These are phyloP conservation scores for Stygiomarasmius scandens DNA, from an alignment of 1,284 basidiomycete species.

Conservation along the genomic window DNA sequence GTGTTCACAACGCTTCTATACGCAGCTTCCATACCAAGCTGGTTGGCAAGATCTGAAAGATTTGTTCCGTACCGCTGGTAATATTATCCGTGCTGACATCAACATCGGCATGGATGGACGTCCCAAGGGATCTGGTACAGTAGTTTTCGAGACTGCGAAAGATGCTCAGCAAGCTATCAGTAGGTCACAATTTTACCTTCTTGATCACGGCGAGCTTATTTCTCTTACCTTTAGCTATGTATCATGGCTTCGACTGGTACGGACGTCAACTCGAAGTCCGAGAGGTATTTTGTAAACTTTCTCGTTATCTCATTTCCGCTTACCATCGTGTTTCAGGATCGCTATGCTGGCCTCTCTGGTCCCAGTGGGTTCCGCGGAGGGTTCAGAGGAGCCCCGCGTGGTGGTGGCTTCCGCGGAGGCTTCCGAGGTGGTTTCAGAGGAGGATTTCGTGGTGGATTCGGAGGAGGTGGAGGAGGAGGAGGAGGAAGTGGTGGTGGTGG, in stretches of 20 bases:
- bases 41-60: constrained; percentile 5
- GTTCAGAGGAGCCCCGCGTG: constrained; percentile 22
- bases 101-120: constrained; percentile 90
- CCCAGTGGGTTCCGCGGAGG: constrained; percentile 26
- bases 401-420: constrained; percentile 37
- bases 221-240: constrained; percentile 72
- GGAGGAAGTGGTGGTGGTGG: constrained; percentile 33
- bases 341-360: constrained; percentile 80
- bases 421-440: constrained; percentile 61
- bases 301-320: constrained; percentile 9
- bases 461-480: constrained; percentile 44
- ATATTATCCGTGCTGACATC: constrained; percentile 92
- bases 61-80: constrained; percentile 61
- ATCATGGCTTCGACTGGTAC: constrained; percentile 94
- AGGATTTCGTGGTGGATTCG: constrained; percentile 55
- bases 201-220: constrained; percentile 3
- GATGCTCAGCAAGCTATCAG: constrained; percentile 91
- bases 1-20: constrained; percentile 23
- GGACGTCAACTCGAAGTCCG: constrained; percentile 91
- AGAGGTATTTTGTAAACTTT: constrained; percentile 56
- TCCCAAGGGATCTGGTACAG: constrained; percentile 93
- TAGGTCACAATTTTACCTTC: constrained; percentile 39
- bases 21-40: constrained; percentile 70
- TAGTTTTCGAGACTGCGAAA: constrained; percentile 90
- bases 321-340: constrained; percentile 59